Base-by-base conservation (phyloP, 176 grass and related monocot species). In the Thalia dealbata region DNA sequence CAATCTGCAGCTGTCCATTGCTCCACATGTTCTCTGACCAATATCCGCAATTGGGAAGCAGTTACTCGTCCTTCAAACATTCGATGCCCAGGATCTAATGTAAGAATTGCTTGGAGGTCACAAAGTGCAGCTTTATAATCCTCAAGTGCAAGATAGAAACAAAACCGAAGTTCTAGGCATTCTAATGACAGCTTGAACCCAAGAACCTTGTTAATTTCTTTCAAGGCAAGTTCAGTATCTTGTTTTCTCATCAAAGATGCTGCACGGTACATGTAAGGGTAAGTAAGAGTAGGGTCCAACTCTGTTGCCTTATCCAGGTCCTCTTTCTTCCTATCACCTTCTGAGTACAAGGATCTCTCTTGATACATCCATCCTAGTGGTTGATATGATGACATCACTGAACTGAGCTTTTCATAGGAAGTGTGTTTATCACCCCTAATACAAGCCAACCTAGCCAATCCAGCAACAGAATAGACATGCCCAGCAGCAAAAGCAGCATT, bases 41-140 rank as follows among this genome's bases (percentile, higher is more conserved):
- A 82, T 50, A 79, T 91, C 26, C 75, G 78, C 75, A 96, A 80
- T 75, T 96, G 90, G 45, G 83, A 88, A 77, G 88, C 92, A 74
- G 82, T 82, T 61, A 96, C 92, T 64, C 92, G 84, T 50, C 88
- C 86, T 82, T 91, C 92, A 72, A 96, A 84, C 88, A 91, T 91
- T 70, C 81, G 78, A 60, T 96, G 91, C 51, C 86, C 86, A 15
- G 84, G 92, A 61, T 83, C 79, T 48, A 96, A 73, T 22, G 88
- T 96, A 69, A 96, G 86, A 78, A 96, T 91, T 9, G 88, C 88
- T 86, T 96, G 92, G 61, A 96, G 76, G 71, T 96, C 88, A 82
- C 86, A 84, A 61, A 91, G 80, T 62, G 88, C 92, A 74, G 74
- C 71, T 70, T 86, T 91, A 52, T 89, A 96, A 80, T 96, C 82